phyloP scores from a whole-genome alignment of 768 basidiomycete genomes.

The Boletus sp. region DNA sequence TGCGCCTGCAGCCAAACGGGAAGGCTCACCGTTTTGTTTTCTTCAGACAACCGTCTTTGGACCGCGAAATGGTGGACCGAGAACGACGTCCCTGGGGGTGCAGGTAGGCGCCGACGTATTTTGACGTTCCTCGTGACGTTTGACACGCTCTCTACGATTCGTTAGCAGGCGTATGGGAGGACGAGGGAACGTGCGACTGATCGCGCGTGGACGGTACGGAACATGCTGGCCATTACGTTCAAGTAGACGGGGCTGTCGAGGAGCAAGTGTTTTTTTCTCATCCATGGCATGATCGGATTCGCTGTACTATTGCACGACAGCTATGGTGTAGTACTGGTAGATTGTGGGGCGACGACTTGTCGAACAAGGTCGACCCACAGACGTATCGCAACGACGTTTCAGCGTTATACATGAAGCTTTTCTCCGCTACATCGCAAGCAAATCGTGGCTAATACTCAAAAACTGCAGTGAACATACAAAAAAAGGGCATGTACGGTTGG shows the following conservation, averaged over 20 bases:
- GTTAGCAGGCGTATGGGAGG: constrained; percentile 32
- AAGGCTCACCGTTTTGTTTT: not conserved
- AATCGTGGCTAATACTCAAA: not conserved
- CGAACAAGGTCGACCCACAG: not conserved
- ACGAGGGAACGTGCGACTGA: constrained; percentile 34
- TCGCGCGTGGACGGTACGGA: not conserved
- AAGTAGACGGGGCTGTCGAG: not conserved
- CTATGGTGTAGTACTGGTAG: not conserved
- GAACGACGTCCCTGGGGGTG: constrained; percentile 35
- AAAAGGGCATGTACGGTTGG: not conserved
- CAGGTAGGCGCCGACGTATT: constrained; percentile 5
- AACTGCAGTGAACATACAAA: not conserved
- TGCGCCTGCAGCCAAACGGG: no score
- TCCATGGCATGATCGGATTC: not conserved
- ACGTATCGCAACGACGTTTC: not conserved
- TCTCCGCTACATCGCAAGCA: constrained; percentile 1
- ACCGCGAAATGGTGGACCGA: constrained; percentile 52
- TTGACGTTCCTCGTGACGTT: not conserved
- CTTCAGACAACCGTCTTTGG: constrained; percentile 46
- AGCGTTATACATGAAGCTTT: not conserved
- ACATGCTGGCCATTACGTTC: no score
- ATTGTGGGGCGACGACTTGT: not conserved
- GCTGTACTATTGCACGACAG: not conserved
- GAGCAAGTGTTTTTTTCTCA: not conserved
- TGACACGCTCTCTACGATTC: constrained; percentile 3